Evolutionary conservation across 352 stramenopile species (phyloP).

Genomic region (Pythium dissotocum): DNA sequence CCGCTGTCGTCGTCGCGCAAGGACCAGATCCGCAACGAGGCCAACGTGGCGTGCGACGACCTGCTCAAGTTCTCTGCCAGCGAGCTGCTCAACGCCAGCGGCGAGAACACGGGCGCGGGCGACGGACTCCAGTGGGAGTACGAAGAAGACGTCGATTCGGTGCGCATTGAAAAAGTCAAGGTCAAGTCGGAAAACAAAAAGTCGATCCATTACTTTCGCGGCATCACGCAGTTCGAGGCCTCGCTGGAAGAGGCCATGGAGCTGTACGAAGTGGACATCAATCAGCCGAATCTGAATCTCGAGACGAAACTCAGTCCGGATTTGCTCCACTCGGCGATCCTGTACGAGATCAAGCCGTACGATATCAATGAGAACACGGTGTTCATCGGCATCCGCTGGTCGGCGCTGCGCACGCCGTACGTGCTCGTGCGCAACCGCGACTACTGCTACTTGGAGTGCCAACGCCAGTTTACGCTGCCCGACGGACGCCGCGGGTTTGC

Average conservation of each 20-base stretch:
- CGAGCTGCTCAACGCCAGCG: slow-evolving; percentile 35
- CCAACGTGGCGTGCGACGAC: slow-evolving; percentile 76
- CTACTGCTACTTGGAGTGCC: slow-evolving; percentile 79
- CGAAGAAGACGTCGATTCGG: slow-evolving; percentile 62
- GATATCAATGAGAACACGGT: slow-evolving; percentile 44
- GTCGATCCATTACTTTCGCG: slow-evolving; percentile 71
- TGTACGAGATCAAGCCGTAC: slow-evolving; percentile 78
- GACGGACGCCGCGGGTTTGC: slow-evolving; percentile 65
- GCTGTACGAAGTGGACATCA: slow-evolving; percentile 72
- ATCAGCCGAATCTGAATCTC: slow-evolving; percentile 71
- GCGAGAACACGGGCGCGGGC: slow-evolving; percentile 1
- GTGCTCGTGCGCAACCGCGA: slow-evolving; percentile 75
- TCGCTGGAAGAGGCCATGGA: slow-evolving; percentile 71
- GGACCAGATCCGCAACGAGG: slow-evolving; percentile 71
- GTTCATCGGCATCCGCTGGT: slow-evolving; percentile 82
- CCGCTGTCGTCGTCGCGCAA: slow-evolving; percentile 57
- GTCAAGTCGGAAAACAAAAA: slow-evolving; percentile 60
- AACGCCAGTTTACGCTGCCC: slow-evolving; percentile 59
- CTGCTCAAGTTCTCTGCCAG: slow-evolving; percentile 70
- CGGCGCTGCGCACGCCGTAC: slow-evolving; percentile 67
- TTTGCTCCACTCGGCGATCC: slow-evolving; percentile 74
- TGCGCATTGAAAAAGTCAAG: slow-evolving; percentile 80
- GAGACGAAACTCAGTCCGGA: slow-evolving; percentile 75
- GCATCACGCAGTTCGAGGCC: slow-evolving; percentile 66
- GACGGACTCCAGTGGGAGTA: slow-evolving; percentile 76